Base-by-base conservation (phyloP, 2,329 filamentous ascomycete genomes). In the Akanthomyces dipterigenus region DNA sequence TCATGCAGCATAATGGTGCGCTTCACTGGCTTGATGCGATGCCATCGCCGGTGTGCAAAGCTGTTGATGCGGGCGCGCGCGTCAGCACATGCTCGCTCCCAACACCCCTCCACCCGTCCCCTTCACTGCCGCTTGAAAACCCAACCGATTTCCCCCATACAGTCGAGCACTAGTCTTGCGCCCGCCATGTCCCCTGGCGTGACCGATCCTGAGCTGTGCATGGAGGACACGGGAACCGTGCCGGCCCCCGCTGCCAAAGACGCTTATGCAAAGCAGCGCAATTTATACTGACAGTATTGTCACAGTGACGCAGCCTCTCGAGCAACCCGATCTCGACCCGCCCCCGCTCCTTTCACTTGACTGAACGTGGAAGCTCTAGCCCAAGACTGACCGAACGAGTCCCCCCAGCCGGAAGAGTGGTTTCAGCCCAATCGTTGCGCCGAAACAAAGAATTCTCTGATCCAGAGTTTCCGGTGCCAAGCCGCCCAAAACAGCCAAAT, bases 401-500 rank as follows among this genome's bases (percentile, higher is more conserved):
- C 46, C 31, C 54, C 28, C 18, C 57, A 55, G 50, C 58, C 43
- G 49, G 40, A 53, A 54, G 24, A 60, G 28, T 40, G 8, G 38
- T 60, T 51, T 60, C 58, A 42, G 58, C 58, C 58, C 58, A 61
- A 61, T 31, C 43, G 42, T 34, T 38, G 34, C 26, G 36, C 34
- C 16, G 48, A 55, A 20, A 38, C n/a, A 80, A 77, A 81, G 79
- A 78, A 82, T 75, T 82, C 82, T 82, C 82, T 85, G 82, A 82
- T 45, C 53, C 22, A 60, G n/a, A n/a, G 40, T 38, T n/a, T 40
- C 40, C 49, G 40, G 26, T 60, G 50, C 42, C 58, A 40, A 50
- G 42, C n/a, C 60, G 31, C 40, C 45, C 60, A 56, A 84, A 80
- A 80, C 82, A 84, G 82, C 86, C 86, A 88, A 88, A 90, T 91